Conservation (phyloP, 78 protist genomes). For the Chrysochromulina tobinii region DNA sequence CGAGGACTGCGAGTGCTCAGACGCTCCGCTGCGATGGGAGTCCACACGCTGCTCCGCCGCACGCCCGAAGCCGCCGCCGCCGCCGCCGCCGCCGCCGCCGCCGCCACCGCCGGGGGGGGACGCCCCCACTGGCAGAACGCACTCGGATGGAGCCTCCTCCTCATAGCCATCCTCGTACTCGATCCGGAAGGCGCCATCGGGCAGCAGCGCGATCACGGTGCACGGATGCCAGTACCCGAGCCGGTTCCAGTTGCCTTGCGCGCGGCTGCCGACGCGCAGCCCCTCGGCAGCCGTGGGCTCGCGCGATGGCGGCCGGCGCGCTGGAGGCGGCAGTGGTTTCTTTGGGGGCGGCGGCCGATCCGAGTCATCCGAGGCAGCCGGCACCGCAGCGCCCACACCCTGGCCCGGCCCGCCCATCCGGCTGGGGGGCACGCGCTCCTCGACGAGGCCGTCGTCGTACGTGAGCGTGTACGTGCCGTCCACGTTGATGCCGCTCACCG, state of each 20-base stretch:
- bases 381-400: background rate
- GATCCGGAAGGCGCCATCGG: background rate
- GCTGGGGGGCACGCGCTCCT: background rate
- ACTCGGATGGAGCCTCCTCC: background rate
- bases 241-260: background rate
- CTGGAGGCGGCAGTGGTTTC: background rate
- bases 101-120: too few species aligned
- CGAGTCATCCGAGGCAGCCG: background rate
- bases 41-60: too few species aligned
- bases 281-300: background rate
- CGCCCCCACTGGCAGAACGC: background rate
- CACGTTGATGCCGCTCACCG: background rate
- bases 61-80: too few species aligned
- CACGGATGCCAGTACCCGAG: background rate
- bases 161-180: background rate
- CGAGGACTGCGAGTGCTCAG: too few species aligned
- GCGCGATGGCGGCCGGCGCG: background rate
- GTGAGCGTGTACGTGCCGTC: background rate
- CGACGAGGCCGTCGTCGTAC: background rate
- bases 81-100: too few species aligned
- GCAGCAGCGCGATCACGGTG: background rate
- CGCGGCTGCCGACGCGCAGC: background rate
- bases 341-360: background rate
- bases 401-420: background rate
- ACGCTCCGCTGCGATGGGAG: too few species aligned